Evolutionary conservation across 306 rosid genomes (phyloP).

Genomic region (Trifolium subterraneum): DNA sequence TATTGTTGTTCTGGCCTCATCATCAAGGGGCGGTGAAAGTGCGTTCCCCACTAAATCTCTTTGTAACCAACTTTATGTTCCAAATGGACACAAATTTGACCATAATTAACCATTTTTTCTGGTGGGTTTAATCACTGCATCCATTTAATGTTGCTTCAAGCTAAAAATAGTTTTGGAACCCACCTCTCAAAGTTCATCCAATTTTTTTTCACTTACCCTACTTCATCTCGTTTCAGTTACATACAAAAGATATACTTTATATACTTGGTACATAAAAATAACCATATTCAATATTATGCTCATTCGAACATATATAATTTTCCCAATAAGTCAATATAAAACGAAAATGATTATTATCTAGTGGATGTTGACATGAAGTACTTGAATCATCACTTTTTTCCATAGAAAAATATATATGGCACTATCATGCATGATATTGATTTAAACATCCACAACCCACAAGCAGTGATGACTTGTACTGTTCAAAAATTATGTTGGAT

Average conservation of each 20-base stretch:
- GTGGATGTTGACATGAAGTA: conserved; percentile 32
- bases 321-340: no score
- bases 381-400: neutral
- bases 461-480: conserved; percentile 34
- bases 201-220: neutral
- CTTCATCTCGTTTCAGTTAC: neutral
- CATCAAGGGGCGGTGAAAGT: conserved; percentile 52
- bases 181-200: conserved; percentile 29
- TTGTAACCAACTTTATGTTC: conserved; percentile 44
- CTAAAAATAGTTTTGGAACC: conserved; percentile 44
- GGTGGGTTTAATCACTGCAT: conserved; percentile 59
- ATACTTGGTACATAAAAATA: no score
- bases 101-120: conserved; percentile 37
- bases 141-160: conserved; percentile 44
- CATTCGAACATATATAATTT: no score
- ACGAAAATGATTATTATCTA: neutral
- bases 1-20: conserved; percentile 25
- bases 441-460: conserved; percentile 21
- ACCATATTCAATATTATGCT: no score
- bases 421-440: conserved; percentile 40
- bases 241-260: neutral
- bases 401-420: conserved; percentile 24
- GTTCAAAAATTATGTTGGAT: neutral
- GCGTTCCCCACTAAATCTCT: conserved; percentile 65
- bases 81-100: conserved; percentile 52